A percentile compares a stretch with the other conserved stretches of the same genome.
Evolutionary conservation across 441 rosid genomes (phyloP).

Genomic region (Brassica hybrid): DNA sequence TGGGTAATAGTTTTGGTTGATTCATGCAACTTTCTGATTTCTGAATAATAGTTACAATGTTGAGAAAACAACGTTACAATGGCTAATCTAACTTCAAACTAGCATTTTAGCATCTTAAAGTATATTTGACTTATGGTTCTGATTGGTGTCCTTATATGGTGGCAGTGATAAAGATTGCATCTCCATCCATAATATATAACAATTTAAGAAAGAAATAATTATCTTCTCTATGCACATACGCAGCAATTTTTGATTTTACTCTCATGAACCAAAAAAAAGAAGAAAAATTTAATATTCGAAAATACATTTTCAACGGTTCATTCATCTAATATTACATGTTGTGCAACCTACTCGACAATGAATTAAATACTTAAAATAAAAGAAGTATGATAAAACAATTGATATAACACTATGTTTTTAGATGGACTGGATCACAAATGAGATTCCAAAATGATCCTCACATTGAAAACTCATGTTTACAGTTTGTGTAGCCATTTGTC

Average conservation of each 20-base stretch:
- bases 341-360: neutral
- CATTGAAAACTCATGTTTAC: slow-evolving; percentile 1
- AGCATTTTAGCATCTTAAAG: neutral
- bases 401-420: neutral
- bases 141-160: neutral
- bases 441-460: neutral
- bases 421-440: neutral
- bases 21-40: neutral
- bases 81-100: neutral
- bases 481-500: neutral
- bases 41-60: neutral
- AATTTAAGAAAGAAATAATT: no score
- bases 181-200: neutral
- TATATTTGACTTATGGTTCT: neutral
- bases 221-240: neutral
- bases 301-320: neutral
- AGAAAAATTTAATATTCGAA: neutral
- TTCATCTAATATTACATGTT: neutral
- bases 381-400: neutral
- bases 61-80: neutral
- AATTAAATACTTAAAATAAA: neutral
- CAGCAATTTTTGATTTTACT: neutral
- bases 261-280: no score
- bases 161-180: neutral
- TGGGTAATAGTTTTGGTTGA: neutral